Evolutionary conservation across 306 rosid species (phyloP).

Genomic region (Styphnolobium japonicum): DNA sequence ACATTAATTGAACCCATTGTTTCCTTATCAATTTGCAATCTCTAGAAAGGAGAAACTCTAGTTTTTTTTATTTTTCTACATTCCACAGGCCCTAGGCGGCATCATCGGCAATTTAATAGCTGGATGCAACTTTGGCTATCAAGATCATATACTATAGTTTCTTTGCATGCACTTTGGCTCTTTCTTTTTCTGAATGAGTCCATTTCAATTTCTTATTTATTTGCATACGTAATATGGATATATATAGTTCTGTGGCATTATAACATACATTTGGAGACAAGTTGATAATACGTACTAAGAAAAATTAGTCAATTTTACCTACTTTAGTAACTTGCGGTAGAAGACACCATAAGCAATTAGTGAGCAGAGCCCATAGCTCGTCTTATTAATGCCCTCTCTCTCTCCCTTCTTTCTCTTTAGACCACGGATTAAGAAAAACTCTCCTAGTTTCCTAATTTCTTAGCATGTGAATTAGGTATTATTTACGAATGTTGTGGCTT

Average conservation of each 20-base stretch:
- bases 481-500: no score
- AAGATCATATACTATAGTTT: not conserved
- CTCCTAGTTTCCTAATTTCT: no score
- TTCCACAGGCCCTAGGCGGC: conserved; percentile 30
- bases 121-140: not conserved
- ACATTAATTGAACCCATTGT: conserved; percentile 22
- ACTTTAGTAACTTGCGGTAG: not conserved
- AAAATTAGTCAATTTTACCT: not conserved
- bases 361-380: no score
- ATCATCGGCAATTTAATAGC: not conserved
- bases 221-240: not conserved
- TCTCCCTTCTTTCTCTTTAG: no score
- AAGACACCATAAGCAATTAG: not conserved
- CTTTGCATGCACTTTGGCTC: not conserved
- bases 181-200: not conserved
- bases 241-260: not conserved
- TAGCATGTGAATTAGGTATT: no score
- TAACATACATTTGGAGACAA: not conserved
- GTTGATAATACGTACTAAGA: not conserved
- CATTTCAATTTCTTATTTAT: not conserved
- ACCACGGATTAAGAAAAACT: no score
- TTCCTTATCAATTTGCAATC: not conserved
- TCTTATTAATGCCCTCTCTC: no score
- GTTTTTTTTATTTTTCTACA: not conserved
- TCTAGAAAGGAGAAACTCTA: not conserved